phyloP scores from a whole-genome alignment of 257 asterid genomes.

The Anisodus tanguticus region DNA sequence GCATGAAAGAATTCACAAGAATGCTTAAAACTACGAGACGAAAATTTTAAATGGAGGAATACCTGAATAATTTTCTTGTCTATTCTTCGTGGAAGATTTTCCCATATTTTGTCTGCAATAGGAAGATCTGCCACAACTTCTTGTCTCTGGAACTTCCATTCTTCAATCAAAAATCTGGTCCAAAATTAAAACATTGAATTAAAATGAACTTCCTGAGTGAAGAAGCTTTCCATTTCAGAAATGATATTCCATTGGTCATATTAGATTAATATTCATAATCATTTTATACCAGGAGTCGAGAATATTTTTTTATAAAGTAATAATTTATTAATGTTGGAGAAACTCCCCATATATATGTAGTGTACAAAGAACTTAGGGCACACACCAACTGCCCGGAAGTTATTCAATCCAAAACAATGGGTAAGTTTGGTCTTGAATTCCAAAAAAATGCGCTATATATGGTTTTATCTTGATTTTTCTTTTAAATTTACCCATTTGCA shows the following conservation, averaged over 20 bases:
- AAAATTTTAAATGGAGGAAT: conserved; percentile 34
- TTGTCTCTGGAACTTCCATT: conserved; percentile 64
- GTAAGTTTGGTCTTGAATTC: not conserved
- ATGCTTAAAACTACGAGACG: conserved; percentile 15
- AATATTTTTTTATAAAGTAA: no score
- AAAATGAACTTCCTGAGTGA: conserved; percentile 14
- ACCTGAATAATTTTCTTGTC: conserved; percentile 65
- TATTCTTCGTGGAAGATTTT: conserved; percentile 58
- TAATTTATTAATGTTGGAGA: not conserved
- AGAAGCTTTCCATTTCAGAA: conserved; percentile 24
- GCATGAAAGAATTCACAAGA: conserved; percentile 18
- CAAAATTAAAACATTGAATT: conserved; percentile 19
- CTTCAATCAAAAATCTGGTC: conserved; percentile 81
- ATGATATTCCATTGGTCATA: not conserved
- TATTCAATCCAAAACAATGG: not conserved
- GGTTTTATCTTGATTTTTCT: not conserved
- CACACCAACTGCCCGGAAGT: not conserved
- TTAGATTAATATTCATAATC: not conserved
- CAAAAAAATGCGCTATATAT: not conserved
- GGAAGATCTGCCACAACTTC: conserved; percentile 52
- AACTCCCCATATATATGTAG: not conserved
- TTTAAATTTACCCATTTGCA: not conserved
- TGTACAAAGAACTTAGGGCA: not conserved
- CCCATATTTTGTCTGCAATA: conserved; percentile 63
- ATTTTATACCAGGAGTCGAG: not conserved